A percentile compares a stretch with the other conserved stretches of the same genome.
These are phyloP conservation scores for Termitomyces sp. DNA, from an alignment of 768 basidiomycete genomes.

Conservation along the genomic window DNA sequence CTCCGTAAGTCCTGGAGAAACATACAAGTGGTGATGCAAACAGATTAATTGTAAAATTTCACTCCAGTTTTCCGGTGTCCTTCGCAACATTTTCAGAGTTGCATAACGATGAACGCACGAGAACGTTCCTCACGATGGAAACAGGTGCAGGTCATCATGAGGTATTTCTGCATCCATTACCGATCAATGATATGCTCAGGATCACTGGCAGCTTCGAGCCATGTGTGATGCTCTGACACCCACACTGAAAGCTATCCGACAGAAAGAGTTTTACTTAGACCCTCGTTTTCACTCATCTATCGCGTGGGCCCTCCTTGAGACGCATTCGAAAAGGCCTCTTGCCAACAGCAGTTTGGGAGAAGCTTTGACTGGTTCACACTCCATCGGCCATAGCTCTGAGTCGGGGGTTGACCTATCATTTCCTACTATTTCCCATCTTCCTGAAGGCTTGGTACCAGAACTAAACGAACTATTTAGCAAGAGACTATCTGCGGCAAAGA, in stretches of 20 bases:
- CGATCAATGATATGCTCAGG: constrained; percentile 2
- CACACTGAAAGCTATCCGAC: constrained; percentile 55
- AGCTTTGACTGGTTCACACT: constrained; percentile 8
- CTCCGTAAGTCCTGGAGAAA: constrained; percentile 37
- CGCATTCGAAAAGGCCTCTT: background rate
- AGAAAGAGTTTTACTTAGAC: constrained; percentile 74
- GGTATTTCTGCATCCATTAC: constrained; percentile 36
- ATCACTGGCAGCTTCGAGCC: constrained; percentile 47
- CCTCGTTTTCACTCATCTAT: constrained; percentile 90
- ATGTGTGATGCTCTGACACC: constrained; percentile 59
- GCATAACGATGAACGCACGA: constrained; percentile 75
- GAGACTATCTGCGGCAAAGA: constrained; percentile 37
- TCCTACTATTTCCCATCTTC: constrained; percentile 50
- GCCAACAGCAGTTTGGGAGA: constrained; percentile 3
- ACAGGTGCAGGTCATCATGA: constrained; percentile 81
- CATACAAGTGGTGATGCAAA: background rate
- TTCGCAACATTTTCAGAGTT: constrained; percentile 72
- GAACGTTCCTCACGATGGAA: constrained; percentile 79
- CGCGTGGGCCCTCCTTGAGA: constrained; percentile 76
- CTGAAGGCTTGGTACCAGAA: constrained; percentile 38
- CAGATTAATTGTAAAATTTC: background rate
- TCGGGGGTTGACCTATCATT: constrained; percentile 26
- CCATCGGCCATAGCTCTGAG: constrained; percentile 12
- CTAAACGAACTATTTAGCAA: constrained; percentile 50
- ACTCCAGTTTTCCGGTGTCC: constrained; percentile 62